These are phyloP conservation scores for Sporothrix luriei DNA, from an alignment of 2,329 filamentous ascomycete genomes.

Conservation along the genomic window DNA sequence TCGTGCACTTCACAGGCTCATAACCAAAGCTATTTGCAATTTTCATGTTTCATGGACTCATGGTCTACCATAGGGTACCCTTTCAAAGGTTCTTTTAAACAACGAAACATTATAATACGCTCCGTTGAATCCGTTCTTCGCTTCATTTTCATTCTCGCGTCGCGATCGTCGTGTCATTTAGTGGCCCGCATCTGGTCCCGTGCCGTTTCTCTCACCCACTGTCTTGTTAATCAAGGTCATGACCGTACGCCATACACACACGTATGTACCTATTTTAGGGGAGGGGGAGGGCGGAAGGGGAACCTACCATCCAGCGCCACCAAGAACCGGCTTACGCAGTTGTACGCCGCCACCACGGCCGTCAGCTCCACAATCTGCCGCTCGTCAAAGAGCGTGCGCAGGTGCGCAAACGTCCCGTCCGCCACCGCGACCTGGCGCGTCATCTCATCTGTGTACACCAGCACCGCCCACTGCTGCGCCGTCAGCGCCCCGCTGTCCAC, in stretches of 20 bases:
- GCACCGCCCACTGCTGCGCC: constrained; percentile 66
- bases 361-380: constrained; percentile 80
- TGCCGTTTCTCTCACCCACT: constrained; percentile 62
- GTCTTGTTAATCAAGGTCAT: constrained; percentile 1
- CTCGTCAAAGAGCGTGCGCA: constrained; percentile 66
- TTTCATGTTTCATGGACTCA: constrained; percentile 6
- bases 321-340: constrained; percentile 81
- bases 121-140: neutral
- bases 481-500: constrained; percentile 47
- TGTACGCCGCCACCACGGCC: constrained; percentile 76
- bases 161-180: neutral
- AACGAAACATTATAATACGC: neutral
- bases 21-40: neutral
- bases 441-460: constrained; percentile 81
- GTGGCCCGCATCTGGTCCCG: constrained; percentile 48
- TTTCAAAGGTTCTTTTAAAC: no score
- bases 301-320: constrained; percentile 75
- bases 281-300: constrained; percentile 30
- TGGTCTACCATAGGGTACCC: neutral
- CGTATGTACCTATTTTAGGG: no score
- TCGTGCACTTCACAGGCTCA: neutral
- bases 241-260: no score
- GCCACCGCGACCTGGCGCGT: constrained; percentile 70
- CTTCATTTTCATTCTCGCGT: neutral
- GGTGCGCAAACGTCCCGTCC: constrained; percentile 65